Evolutionary conservation across 2,329 filamentous ascomycete species (phyloP), one percentile per base, ranked within the genome.

Genomic region (Parascedosporium putredinis): DNA sequence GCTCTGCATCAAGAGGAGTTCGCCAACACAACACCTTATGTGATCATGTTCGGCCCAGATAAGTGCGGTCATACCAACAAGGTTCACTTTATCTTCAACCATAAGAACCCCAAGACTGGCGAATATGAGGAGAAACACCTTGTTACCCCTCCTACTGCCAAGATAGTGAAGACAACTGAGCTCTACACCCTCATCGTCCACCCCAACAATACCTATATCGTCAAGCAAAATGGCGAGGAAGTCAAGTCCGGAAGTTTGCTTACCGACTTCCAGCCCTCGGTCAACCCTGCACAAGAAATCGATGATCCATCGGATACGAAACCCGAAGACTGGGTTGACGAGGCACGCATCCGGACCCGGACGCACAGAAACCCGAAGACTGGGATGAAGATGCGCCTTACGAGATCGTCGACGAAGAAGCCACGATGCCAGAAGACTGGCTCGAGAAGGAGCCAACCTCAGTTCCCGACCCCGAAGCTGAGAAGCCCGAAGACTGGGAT

Each of bases 111-210:
- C 66, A 96, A 95, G 86, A 96, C 89, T 44, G 91, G 91, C 75
- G 88, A 96, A 72, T 98, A 98, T 64, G 91, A 98, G 80, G 93
- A 98, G 86, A 98, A 98, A 84, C 93, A 98, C 73, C 79, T 98
- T 56, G 82, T 79, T 66, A 79, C 78, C 61, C 84, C 91, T 56
- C 90, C 93, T 54, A 78, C 84, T 52, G 90, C 90, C 65, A 86
- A 84, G 67, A 93, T 95, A 62, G 78, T 83, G 74, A 97, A 96
- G 83, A 84, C 88, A 55, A 86, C 87, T 55, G 85, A 91, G 68
- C 84, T 98, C 55, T 98, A 98, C 79, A 97, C 93, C 54, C 79
- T 98, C 60, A 88, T 96, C 60, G 88, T 98, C 66, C 86, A 91
- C 70, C 89, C 90, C 62, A 90, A 98, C 76, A 94, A 97, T 78